Percentiles rank a stretch among this genome's conserved stretches.
phyloP scores from a whole-genome alignment of 306 rosid species.

The Senna siamea region DNA sequence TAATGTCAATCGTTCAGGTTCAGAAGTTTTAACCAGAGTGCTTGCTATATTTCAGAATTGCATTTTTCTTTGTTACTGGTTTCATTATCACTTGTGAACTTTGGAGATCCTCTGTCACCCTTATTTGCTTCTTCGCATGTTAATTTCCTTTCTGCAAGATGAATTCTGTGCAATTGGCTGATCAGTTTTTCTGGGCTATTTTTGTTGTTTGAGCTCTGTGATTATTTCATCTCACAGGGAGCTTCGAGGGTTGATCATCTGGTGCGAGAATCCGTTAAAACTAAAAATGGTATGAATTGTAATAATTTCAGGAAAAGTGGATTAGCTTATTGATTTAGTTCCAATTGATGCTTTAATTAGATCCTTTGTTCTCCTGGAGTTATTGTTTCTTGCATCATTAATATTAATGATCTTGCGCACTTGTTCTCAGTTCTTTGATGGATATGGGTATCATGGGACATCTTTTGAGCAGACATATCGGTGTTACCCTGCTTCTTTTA shows the following conservation, averaged over 20 bases:
- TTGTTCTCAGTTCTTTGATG: conserved; percentile 56
- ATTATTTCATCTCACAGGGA: conserved; percentile 10
- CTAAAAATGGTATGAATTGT: conserved; percentile 24
- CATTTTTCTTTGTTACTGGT: not conserved
- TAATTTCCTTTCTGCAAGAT: not conserved
- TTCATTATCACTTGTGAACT: not conserved
- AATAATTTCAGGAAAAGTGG: not conserved
- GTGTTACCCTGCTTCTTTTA: conserved; percentile 70
- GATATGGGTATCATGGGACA: conserved; percentile 66
- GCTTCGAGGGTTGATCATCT: conserved; percentile 19
- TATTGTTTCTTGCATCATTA: not conserved
- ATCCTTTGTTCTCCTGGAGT: not conserved
- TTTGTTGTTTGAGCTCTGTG: not conserved
- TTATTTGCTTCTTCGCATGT: not conserved
- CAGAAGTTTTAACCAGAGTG: not conserved
- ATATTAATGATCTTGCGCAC: not conserved
- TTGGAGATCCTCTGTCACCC: not conserved
- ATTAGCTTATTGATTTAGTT: not conserved
- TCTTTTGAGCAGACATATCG: conserved; percentile 72
- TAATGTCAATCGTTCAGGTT: not conserved
- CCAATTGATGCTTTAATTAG: not conserved
- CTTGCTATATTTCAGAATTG: not conserved
- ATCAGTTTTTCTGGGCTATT: not conserved
- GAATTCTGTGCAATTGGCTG: not conserved
- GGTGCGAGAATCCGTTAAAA: not conserved